Evolutionary conservation across 2,329 filamentous ascomycete genomes (phyloP).

Genomic region (Claviceps arundinis): DNA sequence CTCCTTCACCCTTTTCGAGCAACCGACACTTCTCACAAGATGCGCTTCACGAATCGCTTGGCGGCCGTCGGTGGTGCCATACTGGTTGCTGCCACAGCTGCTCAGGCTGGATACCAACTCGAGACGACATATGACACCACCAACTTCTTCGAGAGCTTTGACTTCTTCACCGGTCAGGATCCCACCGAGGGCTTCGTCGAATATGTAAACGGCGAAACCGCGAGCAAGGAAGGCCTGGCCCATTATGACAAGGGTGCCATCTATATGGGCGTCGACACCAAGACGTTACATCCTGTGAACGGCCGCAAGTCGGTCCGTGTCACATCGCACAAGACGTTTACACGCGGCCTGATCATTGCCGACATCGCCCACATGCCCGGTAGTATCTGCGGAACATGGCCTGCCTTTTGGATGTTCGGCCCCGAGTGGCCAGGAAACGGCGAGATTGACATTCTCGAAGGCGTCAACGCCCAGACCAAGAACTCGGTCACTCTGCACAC

Average conservation of each 20-base stretch:
- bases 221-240: constrained; percentile 44
- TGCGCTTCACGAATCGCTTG: constrained; percentile 12
- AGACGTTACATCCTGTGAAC: constrained; percentile 35
- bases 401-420: constrained; percentile 58
- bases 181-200: constrained; percentile 65
- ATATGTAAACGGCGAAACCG: constrained; percentile 48
- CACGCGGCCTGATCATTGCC: constrained; percentile 55
- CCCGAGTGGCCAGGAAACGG: constrained; percentile 56
- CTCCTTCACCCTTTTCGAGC: not conserved
- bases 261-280: constrained; percentile 58
- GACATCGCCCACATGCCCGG: constrained; percentile 69
- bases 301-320: constrained; percentile 62
- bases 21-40: not conserved
- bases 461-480: constrained; percentile 48
- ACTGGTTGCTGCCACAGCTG: constrained; percentile 14
- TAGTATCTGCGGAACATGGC: constrained; percentile 60
- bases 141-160: constrained; percentile 44
- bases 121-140: constrained; percentile 32
- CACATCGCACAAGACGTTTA: constrained; percentile 52
- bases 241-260: constrained; percentile 40
- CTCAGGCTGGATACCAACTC: constrained; percentile 28
- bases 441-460: constrained; percentile 73
- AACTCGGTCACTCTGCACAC: constrained; percentile 60
- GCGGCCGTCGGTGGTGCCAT: constrained; percentile 16
- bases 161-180: constrained; percentile 45